These are phyloP conservation scores for Catharanthus roseus DNA, from an alignment of 257 asterid genomes.

Conservation along the genomic window DNA sequence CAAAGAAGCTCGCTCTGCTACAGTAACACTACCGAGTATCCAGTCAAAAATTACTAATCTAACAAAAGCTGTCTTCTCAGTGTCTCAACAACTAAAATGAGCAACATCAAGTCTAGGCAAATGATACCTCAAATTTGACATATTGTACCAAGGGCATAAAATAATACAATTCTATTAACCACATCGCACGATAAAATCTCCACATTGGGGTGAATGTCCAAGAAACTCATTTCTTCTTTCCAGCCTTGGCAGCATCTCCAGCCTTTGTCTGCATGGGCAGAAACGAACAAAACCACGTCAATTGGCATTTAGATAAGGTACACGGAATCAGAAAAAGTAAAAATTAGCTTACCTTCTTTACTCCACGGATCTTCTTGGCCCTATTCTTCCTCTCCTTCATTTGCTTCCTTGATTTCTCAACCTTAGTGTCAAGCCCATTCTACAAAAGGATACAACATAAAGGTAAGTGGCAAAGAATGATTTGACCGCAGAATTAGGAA, in stretches of 20 bases:
- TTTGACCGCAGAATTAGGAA: background rate
- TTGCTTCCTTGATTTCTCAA: slow-evolving; percentile 89
- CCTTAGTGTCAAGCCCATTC: slow-evolving; percentile 89
- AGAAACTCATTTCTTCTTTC: slow-evolving; percentile 66
- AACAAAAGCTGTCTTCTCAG: background rate
- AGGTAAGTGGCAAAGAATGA: background rate
- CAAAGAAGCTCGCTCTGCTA: no score
- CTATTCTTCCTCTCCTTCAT: slow-evolving; percentile 89
- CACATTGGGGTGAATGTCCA: background rate
- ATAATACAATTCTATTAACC: background rate
- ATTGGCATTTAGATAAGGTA: background rate
- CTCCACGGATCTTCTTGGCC: slow-evolving; percentile 85
- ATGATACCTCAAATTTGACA: background rate
- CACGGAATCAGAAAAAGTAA: no score
- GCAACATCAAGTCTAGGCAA: background rate
- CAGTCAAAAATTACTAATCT: background rate
- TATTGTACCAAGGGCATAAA: background rate
- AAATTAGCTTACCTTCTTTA: slow-evolving; percentile 62
- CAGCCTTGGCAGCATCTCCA: slow-evolving; percentile 75
- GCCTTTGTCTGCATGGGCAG: slow-evolving; percentile 68
- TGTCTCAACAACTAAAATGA: background rate
- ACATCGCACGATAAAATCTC: background rate
- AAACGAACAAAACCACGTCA: background rate
- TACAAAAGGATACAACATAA: slow-evolving; percentile 18
- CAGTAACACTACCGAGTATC: background rate